A percentile compares a stretch with the other conserved stretches of the same genome.
Evolutionary conservation across 371 early-diverging fungal genomes (phyloP).

Genomic region (Thermomucor indicae-seudaticae): DNA sequence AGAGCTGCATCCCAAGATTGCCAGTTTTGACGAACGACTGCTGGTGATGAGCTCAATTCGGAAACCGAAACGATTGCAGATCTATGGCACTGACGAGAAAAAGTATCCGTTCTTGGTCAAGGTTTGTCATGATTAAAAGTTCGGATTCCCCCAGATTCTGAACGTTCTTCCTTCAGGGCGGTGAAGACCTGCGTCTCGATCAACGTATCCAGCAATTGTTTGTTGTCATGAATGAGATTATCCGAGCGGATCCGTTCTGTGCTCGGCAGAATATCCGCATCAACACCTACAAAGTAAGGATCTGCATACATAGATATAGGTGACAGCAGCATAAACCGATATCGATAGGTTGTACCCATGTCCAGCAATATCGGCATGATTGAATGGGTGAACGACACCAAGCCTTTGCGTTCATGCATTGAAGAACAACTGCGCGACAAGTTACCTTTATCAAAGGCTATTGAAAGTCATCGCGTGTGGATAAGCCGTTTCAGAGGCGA

Average conservation of each 20-base stretch:
- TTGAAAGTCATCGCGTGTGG: constrained; percentile 29
- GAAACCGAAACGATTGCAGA: constrained; percentile 67
- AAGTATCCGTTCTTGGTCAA: constrained; percentile 72
- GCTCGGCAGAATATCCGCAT: constrained; percentile 39
- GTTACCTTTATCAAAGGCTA: constrained; percentile 14
- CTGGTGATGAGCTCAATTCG: constrained; percentile 69
- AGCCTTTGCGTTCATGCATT: constrained; percentile 47
- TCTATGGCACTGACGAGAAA: constrained; percentile 69
- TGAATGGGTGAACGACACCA: constrained; percentile 56
- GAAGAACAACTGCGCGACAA: constrained; percentile 28
- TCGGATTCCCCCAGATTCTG: no score
- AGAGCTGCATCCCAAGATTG: constrained; percentile 52
- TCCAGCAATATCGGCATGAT: constrained; percentile 59
- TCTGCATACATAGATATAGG: no score
- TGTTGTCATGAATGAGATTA: constrained; percentile 67
- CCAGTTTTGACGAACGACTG: constrained; percentile 57
- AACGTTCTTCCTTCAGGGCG: no score
- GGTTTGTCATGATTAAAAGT: constrained; percentile 19
- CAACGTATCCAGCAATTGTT: constrained; percentile 79
- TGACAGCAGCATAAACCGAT: background rate
- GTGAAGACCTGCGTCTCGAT: constrained; percentile 79
- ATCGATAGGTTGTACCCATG: constrained; percentile 61
- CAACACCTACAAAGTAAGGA: constrained; percentile 57
- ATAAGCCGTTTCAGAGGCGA: constrained; percentile 29
- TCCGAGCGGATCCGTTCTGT: constrained; percentile 53